These are phyloP conservation scores for Penicillium manginii DNA, from an alignment of 495 filamentous ascomycete genomes.

Conservation along the genomic window DNA sequence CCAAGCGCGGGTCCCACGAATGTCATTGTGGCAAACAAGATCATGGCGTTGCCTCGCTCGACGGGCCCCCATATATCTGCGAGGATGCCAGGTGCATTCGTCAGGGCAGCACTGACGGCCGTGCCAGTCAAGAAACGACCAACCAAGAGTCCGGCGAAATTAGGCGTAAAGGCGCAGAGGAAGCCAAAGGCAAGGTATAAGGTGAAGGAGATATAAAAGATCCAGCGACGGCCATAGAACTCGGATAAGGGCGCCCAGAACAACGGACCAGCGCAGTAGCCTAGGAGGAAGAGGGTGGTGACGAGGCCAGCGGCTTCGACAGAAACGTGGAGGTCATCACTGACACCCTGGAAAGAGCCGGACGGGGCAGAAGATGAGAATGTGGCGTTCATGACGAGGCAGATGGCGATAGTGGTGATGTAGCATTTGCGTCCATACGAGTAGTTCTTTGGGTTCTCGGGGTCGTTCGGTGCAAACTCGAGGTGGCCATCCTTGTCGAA, in stretches of 20 bases:
- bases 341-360: conserved; percentile 4
- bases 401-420: conserved; percentile 6
- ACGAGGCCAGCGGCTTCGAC: conserved; percentile 49
- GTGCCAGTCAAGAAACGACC: conserved; percentile 56
- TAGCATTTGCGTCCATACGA: conserved; percentile 5
- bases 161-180: conserved; percentile 55
- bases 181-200: conserved; percentile 54
- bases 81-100: conserved; percentile 51
- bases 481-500: conserved; percentile 12
- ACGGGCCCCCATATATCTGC: conserved; percentile 59
- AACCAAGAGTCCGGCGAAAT: conserved; percentile 51
- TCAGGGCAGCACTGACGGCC: conserved; percentile 53
- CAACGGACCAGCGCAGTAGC: conserved; percentile 55
- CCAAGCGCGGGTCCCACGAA: conserved; percentile 40
- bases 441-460: conserved; percentile 12
- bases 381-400: conserved; percentile 10
- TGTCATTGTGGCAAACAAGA: conserved; percentile 48
- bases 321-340: conserved; percentile 22
- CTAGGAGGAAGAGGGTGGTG: conserved; percentile 56
- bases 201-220: conserved; percentile 49
- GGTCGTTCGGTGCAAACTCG: conserved; percentile 13
- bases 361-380: conserved; percentile 10
- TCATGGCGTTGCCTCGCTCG: conserved; percentile 54
- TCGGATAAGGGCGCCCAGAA: conserved; percentile 56
- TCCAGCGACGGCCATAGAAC: conserved; percentile 54